Evolutionary conservation across 352 stramenopile genomes (phyloP).

Genomic region (Pythium angustatum): DNA sequence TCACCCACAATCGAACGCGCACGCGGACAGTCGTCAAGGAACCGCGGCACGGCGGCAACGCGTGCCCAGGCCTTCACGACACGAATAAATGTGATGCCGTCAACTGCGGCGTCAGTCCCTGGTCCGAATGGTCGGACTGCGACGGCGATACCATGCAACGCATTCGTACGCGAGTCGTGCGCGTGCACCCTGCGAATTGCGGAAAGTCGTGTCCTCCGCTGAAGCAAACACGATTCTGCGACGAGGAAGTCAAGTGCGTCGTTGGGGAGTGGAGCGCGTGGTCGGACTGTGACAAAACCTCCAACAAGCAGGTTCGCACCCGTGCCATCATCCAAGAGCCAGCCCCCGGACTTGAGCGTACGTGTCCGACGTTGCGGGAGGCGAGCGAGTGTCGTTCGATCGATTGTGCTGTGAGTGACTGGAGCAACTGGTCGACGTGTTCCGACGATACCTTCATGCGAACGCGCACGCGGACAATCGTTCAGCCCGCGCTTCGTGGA

Average conservation of each 20-base stretch:
- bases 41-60: constrained; percentile 39
- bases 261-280: constrained; percentile 53
- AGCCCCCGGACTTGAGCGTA: constrained; percentile 23
- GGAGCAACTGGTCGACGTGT: constrained; percentile 49
- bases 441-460: constrained; percentile 38
- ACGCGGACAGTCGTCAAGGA: constrained; percentile 35
- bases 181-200: constrained; percentile 34
- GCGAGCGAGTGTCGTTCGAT: constrained; percentile 45
- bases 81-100: constrained; percentile 40
- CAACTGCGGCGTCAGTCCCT: constrained; percentile 55
- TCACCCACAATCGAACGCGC: constrained; percentile 39
- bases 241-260: constrained; percentile 44
- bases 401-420: constrained; percentile 55
- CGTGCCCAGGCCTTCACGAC: constrained; percentile 50
- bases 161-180: constrained; percentile 41
- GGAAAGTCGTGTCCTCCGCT: constrained; percentile 48
- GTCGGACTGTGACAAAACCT: constrained; percentile 42
- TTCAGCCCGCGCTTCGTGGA: constrained; percentile 38
- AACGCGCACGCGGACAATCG: constrained; percentile 40
- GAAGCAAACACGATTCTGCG: constrained; percentile 44
- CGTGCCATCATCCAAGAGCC: constrained; percentile 42
- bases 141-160: constrained; percentile 35
- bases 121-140: constrained; percentile 50
- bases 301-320: constrained; percentile 41
- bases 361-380: constrained; percentile 45